phyloP scores from a whole-genome alignment of 2,329 filamentous ascomycete genomes.

The Magnaporthiopsis rhizophila region DNA sequence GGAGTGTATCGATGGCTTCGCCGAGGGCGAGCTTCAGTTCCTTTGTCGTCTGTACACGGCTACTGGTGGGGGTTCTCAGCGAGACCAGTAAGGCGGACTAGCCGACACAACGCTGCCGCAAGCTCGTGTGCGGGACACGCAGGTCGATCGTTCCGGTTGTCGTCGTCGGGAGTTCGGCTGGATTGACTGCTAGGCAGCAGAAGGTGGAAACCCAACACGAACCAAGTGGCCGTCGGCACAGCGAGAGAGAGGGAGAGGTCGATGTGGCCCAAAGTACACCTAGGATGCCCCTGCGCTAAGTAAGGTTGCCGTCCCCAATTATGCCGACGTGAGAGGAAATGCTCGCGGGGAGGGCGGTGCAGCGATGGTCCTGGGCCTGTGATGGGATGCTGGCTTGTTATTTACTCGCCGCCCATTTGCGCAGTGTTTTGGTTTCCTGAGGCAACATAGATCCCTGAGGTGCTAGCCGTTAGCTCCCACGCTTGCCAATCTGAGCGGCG shows the following conservation, averaged over 20 bases:
- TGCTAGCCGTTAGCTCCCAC: too few species aligned
- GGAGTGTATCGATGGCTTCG: background rate
- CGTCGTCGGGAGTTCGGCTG: too few species aligned
- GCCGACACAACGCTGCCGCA: too few species aligned
- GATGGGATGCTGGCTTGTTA: slow-evolving; percentile 7
- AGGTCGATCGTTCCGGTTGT: too few species aligned
- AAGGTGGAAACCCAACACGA: background rate
- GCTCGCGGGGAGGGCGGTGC: background rate
- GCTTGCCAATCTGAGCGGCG: too few species aligned
- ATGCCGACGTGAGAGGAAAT: background rate
- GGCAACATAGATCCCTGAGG: background rate
- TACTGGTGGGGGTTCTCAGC: too few species aligned
- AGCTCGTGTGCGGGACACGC: too few species aligned
- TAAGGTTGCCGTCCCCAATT: background rate
- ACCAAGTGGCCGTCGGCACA: background rate
- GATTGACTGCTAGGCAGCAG: too few species aligned
- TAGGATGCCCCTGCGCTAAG: background rate
- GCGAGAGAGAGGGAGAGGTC: background rate
- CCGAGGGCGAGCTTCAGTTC: background rate
- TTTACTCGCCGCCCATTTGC: slow-evolving; percentile 7
- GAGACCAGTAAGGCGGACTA: too few species aligned
- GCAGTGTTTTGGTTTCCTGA: slow-evolving; percentile 5
- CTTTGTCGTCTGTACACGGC: background rate
- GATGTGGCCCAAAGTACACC: background rate
- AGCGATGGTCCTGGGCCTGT: background rate